Conservation (phyloP, 75 land plant genomes). For the Azolla pinnata region DNA sequence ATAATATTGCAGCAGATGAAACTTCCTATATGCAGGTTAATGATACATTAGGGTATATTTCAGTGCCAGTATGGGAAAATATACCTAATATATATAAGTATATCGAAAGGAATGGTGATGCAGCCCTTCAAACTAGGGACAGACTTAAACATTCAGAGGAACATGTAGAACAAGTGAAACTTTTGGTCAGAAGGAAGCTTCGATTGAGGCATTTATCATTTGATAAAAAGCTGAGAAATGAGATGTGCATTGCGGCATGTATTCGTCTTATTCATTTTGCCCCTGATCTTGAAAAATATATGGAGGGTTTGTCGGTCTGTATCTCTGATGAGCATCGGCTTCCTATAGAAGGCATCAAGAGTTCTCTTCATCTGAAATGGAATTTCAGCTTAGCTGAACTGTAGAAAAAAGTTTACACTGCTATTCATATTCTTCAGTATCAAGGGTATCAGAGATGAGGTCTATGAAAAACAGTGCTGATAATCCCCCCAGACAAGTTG, state of each 20-base stretch:
- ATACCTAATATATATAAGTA: slow-evolving; percentile 17
- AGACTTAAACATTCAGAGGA: slow-evolving; percentile 19
- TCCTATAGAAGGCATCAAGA: slow-evolving; percentile 23
- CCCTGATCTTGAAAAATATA: slow-evolving; percentile 21
- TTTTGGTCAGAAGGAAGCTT: slow-evolving; percentile 23
- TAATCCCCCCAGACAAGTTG: too few species aligned
- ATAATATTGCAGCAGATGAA: background rate
- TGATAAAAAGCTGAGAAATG: slow-evolving; percentile 18
- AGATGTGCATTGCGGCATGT: slow-evolving; percentile 29
- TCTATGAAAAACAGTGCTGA: too few species aligned
- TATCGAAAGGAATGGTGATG: slow-evolving; percentile 21
- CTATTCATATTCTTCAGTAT: too few species aligned
- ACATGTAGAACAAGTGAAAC: slow-evolving; percentile 22
- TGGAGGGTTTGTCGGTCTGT: slow-evolving; percentile 38
- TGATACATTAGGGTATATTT: slow-evolving; percentile 21
- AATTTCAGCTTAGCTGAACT: slow-evolving; percentile 33
- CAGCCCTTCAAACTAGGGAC: slow-evolving; percentile 20
- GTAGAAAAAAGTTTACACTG: slow-evolving; percentile 5
- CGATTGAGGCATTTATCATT: slow-evolving; percentile 25
- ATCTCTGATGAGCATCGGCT: slow-evolving; percentile 35
- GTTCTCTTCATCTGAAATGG: slow-evolving; percentile 28
- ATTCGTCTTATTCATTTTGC: slow-evolving; percentile 20
- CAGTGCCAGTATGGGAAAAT: slow-evolving; percentile 28
- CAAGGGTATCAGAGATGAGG: too few species aligned
- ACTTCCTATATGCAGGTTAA: slow-evolving; percentile 15